Percentiles rank a stretch among this genome's conserved stretches.
These are phyloP conservation scores for Boletales sp. DNA, from an alignment of 768 basidiomycete species.

Conservation along the genomic window DNA sequence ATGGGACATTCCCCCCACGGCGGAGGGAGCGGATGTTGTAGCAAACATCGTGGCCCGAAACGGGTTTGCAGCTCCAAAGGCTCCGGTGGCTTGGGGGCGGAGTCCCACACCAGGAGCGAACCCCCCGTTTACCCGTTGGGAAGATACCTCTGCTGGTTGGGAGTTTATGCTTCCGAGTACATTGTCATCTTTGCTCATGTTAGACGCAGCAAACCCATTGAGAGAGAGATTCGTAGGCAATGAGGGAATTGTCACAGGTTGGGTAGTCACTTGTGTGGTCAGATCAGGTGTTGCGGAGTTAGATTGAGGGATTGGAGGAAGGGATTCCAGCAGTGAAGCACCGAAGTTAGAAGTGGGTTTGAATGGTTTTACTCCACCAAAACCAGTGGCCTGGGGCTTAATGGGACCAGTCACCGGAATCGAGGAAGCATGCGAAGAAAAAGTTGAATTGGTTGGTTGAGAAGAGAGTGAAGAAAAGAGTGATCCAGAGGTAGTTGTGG, in stretches of 20 bases:
- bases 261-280: slow-evolving; percentile 7
- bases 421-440: slow-evolving; percentile 31
- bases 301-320: slow-evolving; percentile 72
- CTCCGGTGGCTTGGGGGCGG: slow-evolving; percentile 60
- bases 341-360: slow-evolving; percentile 82
- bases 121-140: slow-evolving; percentile 15
- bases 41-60: slow-evolving; percentile 63
- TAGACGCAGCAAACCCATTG: slow-evolving; percentile 9
- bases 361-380: slow-evolving; percentile 70
- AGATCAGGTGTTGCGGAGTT: slow-evolving; percentile 44
- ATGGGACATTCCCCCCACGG: slow-evolving; percentile 1
- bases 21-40: slow-evolving; percentile 23
- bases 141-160: slow-evolving; percentile 30
- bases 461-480: slow-evolving; percentile 43
- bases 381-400: slow-evolving; percentile 47
- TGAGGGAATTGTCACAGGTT: slow-evolving; percentile 21
- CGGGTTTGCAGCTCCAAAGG: slow-evolving; percentile 51
- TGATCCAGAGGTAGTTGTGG: slow-evolving; percentile 47
- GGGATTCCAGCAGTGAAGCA: slow-evolving; percentile 63
- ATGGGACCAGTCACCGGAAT: slow-evolving; percentile 31
- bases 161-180: slow-evolving; percentile 28
- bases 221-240: slow-evolving; percentile 17
- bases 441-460: slow-evolving; percentile 49
- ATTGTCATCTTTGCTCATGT: slow-evolving; percentile 15
- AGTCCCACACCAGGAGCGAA: slow-evolving; percentile 42